phyloP scores from a whole-genome alignment of 306 rosid species.

The Citrullus amarus region DNA sequence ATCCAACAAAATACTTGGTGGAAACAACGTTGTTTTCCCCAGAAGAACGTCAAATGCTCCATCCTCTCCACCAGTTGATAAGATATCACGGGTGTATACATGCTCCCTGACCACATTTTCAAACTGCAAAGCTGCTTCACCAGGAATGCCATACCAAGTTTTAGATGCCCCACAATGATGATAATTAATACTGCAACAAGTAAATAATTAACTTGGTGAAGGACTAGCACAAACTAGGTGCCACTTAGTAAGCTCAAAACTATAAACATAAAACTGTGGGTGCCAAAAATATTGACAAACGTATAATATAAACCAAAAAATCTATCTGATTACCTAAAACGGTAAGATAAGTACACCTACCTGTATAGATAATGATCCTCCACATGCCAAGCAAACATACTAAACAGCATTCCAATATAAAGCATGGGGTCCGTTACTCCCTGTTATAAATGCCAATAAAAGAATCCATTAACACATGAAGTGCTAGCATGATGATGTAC shows the following conservation, averaged over 20 bases:
- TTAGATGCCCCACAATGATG: constrained; percentile 99
- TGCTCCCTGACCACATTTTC: constrained; percentile 89
- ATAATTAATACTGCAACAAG: constrained; percentile 77
- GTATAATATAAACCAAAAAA: background rate
- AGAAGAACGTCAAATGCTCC: constrained; percentile 92
- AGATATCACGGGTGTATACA: constrained; percentile 70
- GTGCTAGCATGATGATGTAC: background rate
- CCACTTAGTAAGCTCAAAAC: background rate
- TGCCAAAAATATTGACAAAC: background rate
- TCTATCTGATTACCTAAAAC: background rate
- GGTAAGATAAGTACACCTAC: constrained; percentile 20
- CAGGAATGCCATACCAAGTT: constrained; percentile 98
- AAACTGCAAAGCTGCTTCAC: constrained; percentile 81
- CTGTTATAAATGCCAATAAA: constrained; percentile 34
- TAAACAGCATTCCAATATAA: constrained; percentile 93
- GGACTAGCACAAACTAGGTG: background rate
- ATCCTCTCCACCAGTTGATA: constrained; percentile 78
- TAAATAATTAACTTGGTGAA: constrained; percentile 7
- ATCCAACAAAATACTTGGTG: constrained; percentile 75
- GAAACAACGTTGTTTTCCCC: constrained; percentile 95
- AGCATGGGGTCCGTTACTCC: constrained; percentile 99
- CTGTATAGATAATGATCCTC: constrained; percentile 97
- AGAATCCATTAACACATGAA: constrained; percentile 6
- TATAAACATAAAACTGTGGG: background rate
- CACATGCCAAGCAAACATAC: constrained; percentile 99